Evolutionary conservation across 495 filamentous ascomycete species (phyloP).

Genomic region (Annulohypoxylon maeteangense): DNA sequence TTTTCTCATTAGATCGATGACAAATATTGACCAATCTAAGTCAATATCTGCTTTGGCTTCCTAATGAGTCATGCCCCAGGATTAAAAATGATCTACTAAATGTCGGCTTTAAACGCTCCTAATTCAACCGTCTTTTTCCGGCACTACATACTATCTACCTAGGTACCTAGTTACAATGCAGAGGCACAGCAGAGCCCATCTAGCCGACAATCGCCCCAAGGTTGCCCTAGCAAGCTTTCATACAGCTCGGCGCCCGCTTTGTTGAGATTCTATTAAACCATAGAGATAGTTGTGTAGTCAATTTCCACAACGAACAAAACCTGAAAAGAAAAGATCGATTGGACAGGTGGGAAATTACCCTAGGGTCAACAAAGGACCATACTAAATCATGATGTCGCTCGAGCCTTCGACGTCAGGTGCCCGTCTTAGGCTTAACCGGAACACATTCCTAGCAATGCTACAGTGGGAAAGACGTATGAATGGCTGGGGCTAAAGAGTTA

Average conservation of each 20-base stretch:
- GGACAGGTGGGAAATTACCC: slow-evolving; percentile 9
- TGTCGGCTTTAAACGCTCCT: not conserved
- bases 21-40: not conserved
- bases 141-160: too few relatives aligned
- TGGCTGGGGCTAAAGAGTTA: slow-evolving; percentile 15
- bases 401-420: slow-evolving; percentile 12
- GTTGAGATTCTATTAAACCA: not conserved
- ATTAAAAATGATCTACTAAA: not conserved
- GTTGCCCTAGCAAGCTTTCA: not conserved
- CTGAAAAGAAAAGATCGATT: slow-evolving; percentile 7
- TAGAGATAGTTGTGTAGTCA: not conserved
- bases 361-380: not conserved
- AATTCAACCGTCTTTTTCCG: not conserved
- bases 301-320: not conserved
- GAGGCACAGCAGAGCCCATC: slow-evolving; percentile 6
- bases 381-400: not conserved
- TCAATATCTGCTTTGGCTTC: not conserved
- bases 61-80: not conserved
- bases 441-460: slow-evolving; percentile 18
- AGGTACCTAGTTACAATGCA: slow-evolving; percentile 1
- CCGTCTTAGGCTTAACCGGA: slow-evolving; percentile 1
- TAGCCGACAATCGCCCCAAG: not conserved
- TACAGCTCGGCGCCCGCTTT: not conserved
- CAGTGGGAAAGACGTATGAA: slow-evolving; percentile 18
- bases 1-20: not conserved